Conservation (phyloP, 805 yeast genomes). For the Blastobotrys robertii region DNA sequence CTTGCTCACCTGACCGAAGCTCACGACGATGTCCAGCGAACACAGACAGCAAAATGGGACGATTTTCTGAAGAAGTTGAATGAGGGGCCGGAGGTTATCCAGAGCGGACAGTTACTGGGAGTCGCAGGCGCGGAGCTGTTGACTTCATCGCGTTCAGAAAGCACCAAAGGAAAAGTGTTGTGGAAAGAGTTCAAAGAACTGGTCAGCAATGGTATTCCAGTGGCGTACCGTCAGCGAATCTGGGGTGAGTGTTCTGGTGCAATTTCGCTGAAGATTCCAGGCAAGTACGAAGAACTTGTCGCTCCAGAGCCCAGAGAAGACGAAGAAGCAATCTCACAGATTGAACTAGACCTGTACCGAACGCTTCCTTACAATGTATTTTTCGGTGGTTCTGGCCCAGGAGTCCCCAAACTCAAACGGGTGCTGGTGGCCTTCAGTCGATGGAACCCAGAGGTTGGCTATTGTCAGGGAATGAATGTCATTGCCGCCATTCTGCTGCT, state of each 20-base stretch:
- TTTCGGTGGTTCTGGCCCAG: slow-evolving; percentile 47
- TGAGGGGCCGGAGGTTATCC: slow-evolving; percentile 19
- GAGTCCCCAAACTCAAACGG: slow-evolving; percentile 37
- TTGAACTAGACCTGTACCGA: slow-evolving; percentile 43
- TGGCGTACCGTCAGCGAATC: slow-evolving; percentile 35
- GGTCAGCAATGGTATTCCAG: slow-evolving; percentile 40
- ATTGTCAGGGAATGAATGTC: slow-evolving; percentile 53
- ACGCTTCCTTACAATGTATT: slow-evolving; percentile 47
- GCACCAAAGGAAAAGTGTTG: slow-evolving; percentile 15
- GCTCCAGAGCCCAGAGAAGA: slow-evolving; percentile 10
- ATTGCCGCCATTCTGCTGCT: slow-evolving; percentile 44
- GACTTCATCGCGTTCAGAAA: not conserved
- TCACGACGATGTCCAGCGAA: slow-evolving; percentile 36
- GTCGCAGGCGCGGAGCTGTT: slow-evolving; percentile 31
- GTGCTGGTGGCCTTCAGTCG: slow-evolving; percentile 42
- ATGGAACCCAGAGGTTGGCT: slow-evolving; percentile 41
- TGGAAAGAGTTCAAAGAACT: slow-evolving; percentile 28
- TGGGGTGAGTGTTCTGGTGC: slow-evolving; percentile 52
- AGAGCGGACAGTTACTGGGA: slow-evolving; percentile 30
- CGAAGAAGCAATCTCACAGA: slow-evolving; percentile 36
- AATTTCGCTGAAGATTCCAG: slow-evolving; percentile 34
- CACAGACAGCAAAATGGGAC: slow-evolving; percentile 38
- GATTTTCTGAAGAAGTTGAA: slow-evolving; percentile 31
- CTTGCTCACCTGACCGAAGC: slow-evolving; percentile 33
- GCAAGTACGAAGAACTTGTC: slow-evolving; percentile 33